Conservation (phyloP, 768 basidiomycete species). For the Royoungia palumana region DNA sequence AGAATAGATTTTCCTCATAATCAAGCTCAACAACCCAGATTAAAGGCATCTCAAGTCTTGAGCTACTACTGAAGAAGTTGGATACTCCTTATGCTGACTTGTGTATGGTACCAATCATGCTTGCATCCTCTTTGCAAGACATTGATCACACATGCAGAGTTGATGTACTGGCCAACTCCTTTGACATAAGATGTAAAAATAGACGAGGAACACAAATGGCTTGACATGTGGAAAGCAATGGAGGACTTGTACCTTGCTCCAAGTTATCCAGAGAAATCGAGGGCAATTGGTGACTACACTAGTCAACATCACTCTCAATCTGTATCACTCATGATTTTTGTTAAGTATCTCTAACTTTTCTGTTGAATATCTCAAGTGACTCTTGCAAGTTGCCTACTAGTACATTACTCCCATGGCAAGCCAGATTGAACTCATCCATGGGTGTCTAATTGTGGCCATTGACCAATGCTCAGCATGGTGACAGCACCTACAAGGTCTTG, state of each 20-base stretch:
- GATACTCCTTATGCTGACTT: conserved; percentile 78
- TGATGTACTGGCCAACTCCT: conserved; percentile 84
- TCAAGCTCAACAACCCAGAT: conserved; percentile 63
- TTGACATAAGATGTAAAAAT: conserved; percentile 54
- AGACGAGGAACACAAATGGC: conserved; percentile 57
- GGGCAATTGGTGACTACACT: conserved; percentile 70
- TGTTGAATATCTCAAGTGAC: conserved; percentile 55
- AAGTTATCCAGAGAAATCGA: conserved; percentile 69
- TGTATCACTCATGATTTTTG: not conserved
- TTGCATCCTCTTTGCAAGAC: not conserved
- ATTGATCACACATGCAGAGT: conserved; percentile 39
- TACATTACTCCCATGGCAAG: conserved; percentile 68
- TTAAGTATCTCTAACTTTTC: conserved; percentile 70
- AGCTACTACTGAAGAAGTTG: conserved; percentile 64
- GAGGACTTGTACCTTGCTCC: conserved; percentile 62
- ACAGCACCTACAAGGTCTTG: conserved; percentile 43
- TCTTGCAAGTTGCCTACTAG: conserved; percentile 55
- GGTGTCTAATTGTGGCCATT: conserved; percentile 21
- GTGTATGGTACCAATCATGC: conserved; percentile 40
- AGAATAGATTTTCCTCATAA: conserved; percentile 75
- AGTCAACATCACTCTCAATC: not conserved
- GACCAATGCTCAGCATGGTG: not conserved
- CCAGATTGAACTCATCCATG: conserved; percentile 79
- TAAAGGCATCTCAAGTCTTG: conserved; percentile 59
- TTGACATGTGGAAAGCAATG: conserved; percentile 79